Base-by-base conservation (phyloP, 1,284 basidiomycete species). In the Fomes fomentarius region DNA sequence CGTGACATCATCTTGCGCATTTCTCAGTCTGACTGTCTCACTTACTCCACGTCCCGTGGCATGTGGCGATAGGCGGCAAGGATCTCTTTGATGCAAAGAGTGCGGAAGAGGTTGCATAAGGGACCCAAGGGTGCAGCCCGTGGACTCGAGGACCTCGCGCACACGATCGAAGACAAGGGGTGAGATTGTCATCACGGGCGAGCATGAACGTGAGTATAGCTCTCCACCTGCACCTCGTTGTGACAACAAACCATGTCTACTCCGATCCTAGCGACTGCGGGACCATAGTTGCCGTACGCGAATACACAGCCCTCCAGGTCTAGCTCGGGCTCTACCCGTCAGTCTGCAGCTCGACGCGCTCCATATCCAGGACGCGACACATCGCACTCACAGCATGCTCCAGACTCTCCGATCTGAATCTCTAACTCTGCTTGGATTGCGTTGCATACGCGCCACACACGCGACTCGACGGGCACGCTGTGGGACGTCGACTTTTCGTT, bases 401-500 rank as follows among this genome's bases (percentile, higher is more conserved):
- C 1, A 93, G 93, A 66, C 79, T 93, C 48, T 77, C 92, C 12
- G 91, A 90, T 1, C 66, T 67, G 46, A 85, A 87, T 67, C 67
- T 90, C 41, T 80, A 89, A 68, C 73, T 89, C 38, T 80, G 77
- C 1, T 76, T 92, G 1, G 91, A 93, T 63, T 90, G 88, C 58
- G 91, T 93, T 1, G 89, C 89, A 3, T 92, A 88, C 61, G 87
- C 89, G 4, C 89, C 90, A 1, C 89, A 93, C 64, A 75, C 88
- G 9, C 70, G 74, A 44, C 81, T 92, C 19, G 82, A 89, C 61
- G 89, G 91, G 4, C 79, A 77, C 57, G 82, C 77, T 40, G 91
- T 89, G 90, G 87, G 89, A 84, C 64, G 81, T 79, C 42, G 81
- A 85, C 49, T 87, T 91, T 67, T 84, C 87, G 2, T 79, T 85